Base-by-base conservation (phyloP, 1,139 yeast species). In the Barnettozyma hawaiiensis region DNA sequence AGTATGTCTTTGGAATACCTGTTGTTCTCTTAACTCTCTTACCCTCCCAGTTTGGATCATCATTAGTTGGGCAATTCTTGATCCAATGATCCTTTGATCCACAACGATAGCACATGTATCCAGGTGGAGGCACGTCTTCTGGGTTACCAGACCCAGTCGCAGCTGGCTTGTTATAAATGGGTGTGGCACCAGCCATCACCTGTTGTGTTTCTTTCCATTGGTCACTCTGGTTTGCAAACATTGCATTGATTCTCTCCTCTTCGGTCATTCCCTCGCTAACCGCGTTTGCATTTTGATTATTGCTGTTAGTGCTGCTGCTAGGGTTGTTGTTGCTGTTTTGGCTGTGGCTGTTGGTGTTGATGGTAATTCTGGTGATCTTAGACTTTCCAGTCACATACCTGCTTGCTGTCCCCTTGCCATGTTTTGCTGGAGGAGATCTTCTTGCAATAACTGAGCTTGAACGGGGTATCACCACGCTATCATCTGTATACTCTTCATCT, bases 21-120 rank as follows among this genome's bases (percentile, higher is more conserved):
- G 98, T 92, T 0, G 97, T 90, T 56, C 95, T 76, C 58, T 87
- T 81, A 40, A 92, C 83, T 51, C 95, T 75, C 59, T 85, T 86
- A 23, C 96, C 95, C 60, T 92, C 97, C 74, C 89, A 89, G 55
- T 80, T 85, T 5, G 97, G 96, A 63, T 92, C 98, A 43, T 78
- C 79, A 54, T 85, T 85, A 2, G 96, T 87, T 1, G 98, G 98
- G 67, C 98, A 92, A 53, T 89, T 87, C 57, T 85, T 85, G 49
- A 94, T 90, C 92, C 95, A 90, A 63, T 92, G 99, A 49, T 92
- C 96, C 62, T 89, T 86, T 38, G 86, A 89, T 41, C 98, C 98
- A 68, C 99, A 92, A 60, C 97, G 74, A 62, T 92, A 90, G 62
- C 98, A 92, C 59, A 90, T 83, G 58, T 92, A 92, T 1, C 96